Conservation (phyloP, 495 filamentous ascomycete species). For the Aspergillus avenaceus region DNA sequence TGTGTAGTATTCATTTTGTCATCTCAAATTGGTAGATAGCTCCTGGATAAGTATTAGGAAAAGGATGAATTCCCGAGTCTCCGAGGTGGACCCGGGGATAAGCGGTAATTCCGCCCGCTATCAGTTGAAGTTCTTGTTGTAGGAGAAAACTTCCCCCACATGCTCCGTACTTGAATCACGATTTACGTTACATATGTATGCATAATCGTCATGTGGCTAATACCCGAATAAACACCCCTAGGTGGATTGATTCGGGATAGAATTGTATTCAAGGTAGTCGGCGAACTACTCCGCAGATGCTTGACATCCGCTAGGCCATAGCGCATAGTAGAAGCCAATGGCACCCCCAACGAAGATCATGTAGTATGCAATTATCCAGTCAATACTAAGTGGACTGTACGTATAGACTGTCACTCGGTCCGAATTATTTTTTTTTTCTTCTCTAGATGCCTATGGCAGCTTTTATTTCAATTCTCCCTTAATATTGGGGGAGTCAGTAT, state of each 20-base stretch:
- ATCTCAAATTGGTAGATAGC: too few species aligned
- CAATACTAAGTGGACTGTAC: constrained; percentile 31
- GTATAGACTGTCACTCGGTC: constrained; percentile 15
- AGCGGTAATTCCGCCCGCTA: neutral
- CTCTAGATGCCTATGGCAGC: constrained; percentile 26
- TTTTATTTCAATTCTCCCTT: constrained; percentile 63
- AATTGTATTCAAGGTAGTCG: too few species aligned
- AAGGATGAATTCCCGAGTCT: constrained; percentile 2
- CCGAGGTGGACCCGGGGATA: constrained; percentile 17
- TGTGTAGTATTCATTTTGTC: too few species aligned
- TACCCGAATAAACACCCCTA: too few species aligned
- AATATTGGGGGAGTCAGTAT: constrained; percentile 81
- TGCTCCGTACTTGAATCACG: neutral
- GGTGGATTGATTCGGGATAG: too few species aligned
- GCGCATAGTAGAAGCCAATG: constrained; percentile 57
- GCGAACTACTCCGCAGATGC: too few species aligned
- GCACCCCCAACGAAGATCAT: constrained; percentile 66
- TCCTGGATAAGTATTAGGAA: too few species aligned
- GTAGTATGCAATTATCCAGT: constrained; percentile 80
- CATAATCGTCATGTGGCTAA: too few species aligned
- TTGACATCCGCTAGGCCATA: constrained; percentile 79
- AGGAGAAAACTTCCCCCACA: too few species aligned
- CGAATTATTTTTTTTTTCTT: constrained; percentile 40
- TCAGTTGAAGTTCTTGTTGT: too few species aligned
- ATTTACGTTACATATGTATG: neutral